Evolutionary conservation across 805 yeast genomes (phyloP), one percentile per base, ranked within the genome.

Genomic region (Suhomyces prunicola): DNA sequence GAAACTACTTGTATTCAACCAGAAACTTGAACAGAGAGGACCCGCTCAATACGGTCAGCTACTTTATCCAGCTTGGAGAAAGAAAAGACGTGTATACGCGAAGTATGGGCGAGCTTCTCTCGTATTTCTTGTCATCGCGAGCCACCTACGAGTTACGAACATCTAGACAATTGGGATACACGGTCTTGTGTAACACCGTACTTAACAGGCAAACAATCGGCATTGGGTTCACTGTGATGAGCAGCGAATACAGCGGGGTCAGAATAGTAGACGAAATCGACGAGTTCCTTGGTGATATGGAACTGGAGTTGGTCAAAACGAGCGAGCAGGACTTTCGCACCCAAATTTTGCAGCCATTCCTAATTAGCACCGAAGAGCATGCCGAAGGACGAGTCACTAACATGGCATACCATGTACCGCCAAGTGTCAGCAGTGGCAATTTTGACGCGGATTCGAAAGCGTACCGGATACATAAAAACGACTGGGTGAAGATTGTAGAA

Each of bases 91-190:
- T 47, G 0, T 47, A 55, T 6, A 59, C 62, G 0, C 67, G 72
- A 44, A 63, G 83, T 0, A 51, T 84, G 52, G 77, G 87, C 0
- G 70, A 69, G 19, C 62, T 87, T 5, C 57, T 80, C 0, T 76
- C 81, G 1, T 80, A 72, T 61, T 48, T 80, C n/a, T 59, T 86
- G 57, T 71, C 82, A 0, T 56, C 72, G 6, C 67, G 76, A 0
- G 69, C 82, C 17, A 65, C 71, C 1, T 69, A 76, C 2, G 84
- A 80, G 46, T 65, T 87, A 15, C 68, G 92, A 55, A 76, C 74
- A 17, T 78, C 77, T 57, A 77, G 76, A 53, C 87, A 83, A 56
- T 64, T 87, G 51, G 92, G 90, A 0, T 87, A 87, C 61, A 73
- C 78, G 5, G 82, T 85, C 0, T 57, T 78, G n/a, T 80, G 85